Percentiles rank a stretch among this genome's conserved stretches.
These are phyloP conservation scores for Nakazawaea anatomiae DNA, from an alignment of 805 yeast genomes.

Conservation along the genomic window DNA sequence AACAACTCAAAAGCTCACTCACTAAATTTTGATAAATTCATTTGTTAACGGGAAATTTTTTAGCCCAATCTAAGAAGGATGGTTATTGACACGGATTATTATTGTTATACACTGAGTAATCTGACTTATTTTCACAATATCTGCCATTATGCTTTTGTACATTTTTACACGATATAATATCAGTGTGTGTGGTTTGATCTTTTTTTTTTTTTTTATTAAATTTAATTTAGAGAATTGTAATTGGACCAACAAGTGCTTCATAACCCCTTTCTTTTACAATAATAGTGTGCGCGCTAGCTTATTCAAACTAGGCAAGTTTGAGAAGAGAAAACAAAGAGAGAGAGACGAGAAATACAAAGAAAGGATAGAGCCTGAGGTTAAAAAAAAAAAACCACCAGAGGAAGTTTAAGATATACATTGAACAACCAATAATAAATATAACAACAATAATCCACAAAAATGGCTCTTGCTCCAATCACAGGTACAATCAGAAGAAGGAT, in stretches of 20 bases:
- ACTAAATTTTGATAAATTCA: not conserved
- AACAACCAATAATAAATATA: no score
- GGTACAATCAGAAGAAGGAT: slow-evolving; percentile 80
- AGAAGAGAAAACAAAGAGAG: no score
- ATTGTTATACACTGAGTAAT: no score
- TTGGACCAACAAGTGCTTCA: slow-evolving; percentile 1
- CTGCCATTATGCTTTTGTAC: not conserved
- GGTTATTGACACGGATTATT: no score
- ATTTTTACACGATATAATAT: not conserved
- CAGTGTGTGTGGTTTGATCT: not conserved
- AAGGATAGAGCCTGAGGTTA: no score
- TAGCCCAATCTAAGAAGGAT: no score
- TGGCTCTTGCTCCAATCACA: slow-evolving; percentile 82
- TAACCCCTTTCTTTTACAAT: not conserved
- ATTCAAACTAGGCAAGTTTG: no score
- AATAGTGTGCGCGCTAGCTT: no score
- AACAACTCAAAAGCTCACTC: not conserved
- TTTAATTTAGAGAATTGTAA: not conserved
- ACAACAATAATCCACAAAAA: slow-evolving; percentile 16
- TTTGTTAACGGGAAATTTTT: not conserved
- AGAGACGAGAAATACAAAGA: no score
- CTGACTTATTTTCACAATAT: not conserved
- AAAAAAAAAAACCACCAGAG: no score
- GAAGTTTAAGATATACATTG: no score
- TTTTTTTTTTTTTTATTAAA: not conserved